Evolutionary conservation across 495 filamentous ascomycete species (phyloP).

Genomic region (Tuber aestivum): DNA sequence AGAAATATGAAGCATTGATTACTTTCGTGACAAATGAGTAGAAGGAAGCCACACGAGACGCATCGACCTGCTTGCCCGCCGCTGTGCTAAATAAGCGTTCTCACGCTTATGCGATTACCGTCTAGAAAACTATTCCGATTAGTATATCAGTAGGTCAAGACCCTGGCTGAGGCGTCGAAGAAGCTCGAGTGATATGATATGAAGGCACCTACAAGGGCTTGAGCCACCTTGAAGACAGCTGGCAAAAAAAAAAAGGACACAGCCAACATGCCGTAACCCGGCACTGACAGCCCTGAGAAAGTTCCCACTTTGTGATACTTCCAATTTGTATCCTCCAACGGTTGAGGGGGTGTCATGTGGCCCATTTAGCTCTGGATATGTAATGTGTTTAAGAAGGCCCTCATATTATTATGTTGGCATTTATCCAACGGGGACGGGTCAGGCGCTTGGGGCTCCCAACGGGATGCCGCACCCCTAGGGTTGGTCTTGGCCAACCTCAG

Average conservation of each 20-base stretch:
- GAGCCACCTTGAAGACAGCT: neutral
- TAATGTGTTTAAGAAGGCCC: neutral
- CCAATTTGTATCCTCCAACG: neutral
- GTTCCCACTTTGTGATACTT: neutral
- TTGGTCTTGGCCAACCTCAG: neutral
- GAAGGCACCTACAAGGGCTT: neutral
- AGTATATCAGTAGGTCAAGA: neutral
- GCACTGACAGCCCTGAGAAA: neutral
- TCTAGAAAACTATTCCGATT: neutral
- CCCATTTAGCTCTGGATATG: neutral
- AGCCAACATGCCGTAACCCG: neutral
- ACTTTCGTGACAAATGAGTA: neutral
- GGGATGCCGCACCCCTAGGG: neutral
- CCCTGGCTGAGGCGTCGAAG: too few relatives aligned
- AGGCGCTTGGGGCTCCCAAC: neutral
- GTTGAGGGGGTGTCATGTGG: constrained; percentile 5
- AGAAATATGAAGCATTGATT: neutral
- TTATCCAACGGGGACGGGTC: neutral
- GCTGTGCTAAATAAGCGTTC: neutral
- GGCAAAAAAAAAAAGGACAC: neutral
- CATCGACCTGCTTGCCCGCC: neutral
- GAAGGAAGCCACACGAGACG: neutral
- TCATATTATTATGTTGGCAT: neutral
- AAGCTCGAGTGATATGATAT: too few relatives aligned
- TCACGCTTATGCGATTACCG: neutral